Percentiles rank a stretch among this genome's conserved stretches.
phyloP scores from a whole-genome alignment of 1,284 basidiomycete genomes.

The Mycosarcoma mackinlayi region DNA sequence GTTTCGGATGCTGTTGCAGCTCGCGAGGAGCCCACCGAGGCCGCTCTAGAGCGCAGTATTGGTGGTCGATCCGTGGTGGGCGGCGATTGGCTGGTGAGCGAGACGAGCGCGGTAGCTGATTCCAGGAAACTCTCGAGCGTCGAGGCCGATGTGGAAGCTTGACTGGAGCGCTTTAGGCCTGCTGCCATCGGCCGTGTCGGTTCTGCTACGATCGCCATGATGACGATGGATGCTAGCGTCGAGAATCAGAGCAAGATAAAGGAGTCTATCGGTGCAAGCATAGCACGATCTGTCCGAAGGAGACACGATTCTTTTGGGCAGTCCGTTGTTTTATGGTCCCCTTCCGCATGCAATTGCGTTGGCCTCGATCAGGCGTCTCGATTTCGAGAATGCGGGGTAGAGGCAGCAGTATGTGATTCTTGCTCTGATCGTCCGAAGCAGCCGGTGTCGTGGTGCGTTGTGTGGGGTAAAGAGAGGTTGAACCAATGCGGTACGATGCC shows the following conservation, averaged over 20 bases:
- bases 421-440: no score
- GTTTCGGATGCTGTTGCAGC: background rate
- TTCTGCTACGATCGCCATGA: conserved; percentile 9
- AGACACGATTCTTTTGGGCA: background rate
- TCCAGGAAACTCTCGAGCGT: conserved; percentile 43
- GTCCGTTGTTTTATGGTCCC: no score
- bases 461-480: background rate
- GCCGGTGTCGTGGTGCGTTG: background rate
- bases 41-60: conserved; percentile 21
- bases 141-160: conserved; percentile 42
- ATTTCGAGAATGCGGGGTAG: background rate
- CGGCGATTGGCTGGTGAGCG: conserved; percentile 2
- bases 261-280: conserved; percentile 7
- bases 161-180: conserved; percentile 31
- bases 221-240: background rate
- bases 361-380: no score
- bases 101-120: conserved; percentile 18
- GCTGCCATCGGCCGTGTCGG: conserved; percentile 4
- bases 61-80: conserved; percentile 14
- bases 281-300: conserved; percentile 5
- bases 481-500: conserved; percentile 15
- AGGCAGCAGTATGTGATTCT: no score
- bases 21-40: background rate
- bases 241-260: background rate
- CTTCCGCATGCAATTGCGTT: no score